Base-by-base conservation (phyloP, 805 yeast species). In the Zygosaccharomyces bisporus region DNA sequence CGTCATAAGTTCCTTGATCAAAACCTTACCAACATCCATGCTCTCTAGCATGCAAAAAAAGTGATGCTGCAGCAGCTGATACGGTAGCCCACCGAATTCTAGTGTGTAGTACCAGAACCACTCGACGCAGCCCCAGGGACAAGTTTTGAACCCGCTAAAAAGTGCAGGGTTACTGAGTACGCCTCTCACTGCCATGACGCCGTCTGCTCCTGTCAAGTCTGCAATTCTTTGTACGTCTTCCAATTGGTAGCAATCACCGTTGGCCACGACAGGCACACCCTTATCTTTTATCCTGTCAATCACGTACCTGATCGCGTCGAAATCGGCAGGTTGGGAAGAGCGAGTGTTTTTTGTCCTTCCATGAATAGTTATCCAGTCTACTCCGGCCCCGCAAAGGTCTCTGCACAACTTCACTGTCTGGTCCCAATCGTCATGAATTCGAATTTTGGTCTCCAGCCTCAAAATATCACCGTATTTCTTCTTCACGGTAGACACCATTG, bases 111-210 rank as follows among this genome's bases (percentile, higher is more conserved):
- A 82, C 85, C 89, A 79, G 60, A 91, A 86, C 46, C 72, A 71
- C 62, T 93, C 99, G 4, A 93, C 68, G 6, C 95, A 91, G 5
- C 82, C 78, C 97, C 98, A 93, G 2, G 98, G 96, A 2, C 96
- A 83, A 41, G 68, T 71, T 0, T 70, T 69, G 57, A 64, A 76
- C 0, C 95, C 95, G 1, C 85, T 77, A 67, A 93, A 93, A 52
- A 93, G 57, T 0, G 90, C 95, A 0, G 99, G 99, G 61, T 93
- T 93, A 21, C 77, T 70, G 40, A 93, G 67, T 2, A 87, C 70
- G 0, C 99, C 99, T 49, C 99, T 70, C 1, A 86, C 99, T 2
- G 97, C 83, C 99, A 93, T 93, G 6, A 93, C 85, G 6, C 98
- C 99, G 60, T 87, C 93, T 32, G 80, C 88, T 1, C 84, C 83